Conservation (phyloP, 2,329 filamentous ascomycete species). For the Rachicladosporium sp. region DNA sequence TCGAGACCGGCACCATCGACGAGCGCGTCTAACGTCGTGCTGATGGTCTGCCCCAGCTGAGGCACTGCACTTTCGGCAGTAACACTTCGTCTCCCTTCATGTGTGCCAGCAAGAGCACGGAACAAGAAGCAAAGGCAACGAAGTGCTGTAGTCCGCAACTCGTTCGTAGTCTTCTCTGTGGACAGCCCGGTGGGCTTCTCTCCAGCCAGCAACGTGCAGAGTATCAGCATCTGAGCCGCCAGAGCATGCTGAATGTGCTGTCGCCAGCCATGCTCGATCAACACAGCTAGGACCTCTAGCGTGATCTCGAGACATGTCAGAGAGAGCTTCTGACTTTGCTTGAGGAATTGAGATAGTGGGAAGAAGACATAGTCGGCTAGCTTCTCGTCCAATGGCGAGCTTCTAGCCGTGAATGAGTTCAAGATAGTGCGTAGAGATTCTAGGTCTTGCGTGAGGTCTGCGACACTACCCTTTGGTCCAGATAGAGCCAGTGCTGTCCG, state of each 20-base stretch:
- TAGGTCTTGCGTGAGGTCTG: slow-evolving; percentile 37
- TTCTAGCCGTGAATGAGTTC: slow-evolving; percentile 15
- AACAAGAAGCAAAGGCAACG: slow-evolving; percentile 57
- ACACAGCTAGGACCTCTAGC: slow-evolving; percentile 59
- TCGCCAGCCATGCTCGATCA: slow-evolving; percentile 72
- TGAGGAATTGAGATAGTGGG: slow-evolving; percentile 75
- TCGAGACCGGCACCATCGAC: slow-evolving; percentile 49
- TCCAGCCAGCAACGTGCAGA: slow-evolving; percentile 70
- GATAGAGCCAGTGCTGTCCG: slow-evolving; percentile 41
- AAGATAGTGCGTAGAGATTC: slow-evolving; percentile 34
- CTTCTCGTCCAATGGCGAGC: slow-evolving; percentile 55
- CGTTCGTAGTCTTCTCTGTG: slow-evolving; percentile 50
- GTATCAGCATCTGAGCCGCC: slow-evolving; percentile 71
- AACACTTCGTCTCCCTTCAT: slow-evolving; percentile 36
- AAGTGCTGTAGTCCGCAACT: slow-evolving; percentile 61
- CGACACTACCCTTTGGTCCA: slow-evolving; percentile 31
- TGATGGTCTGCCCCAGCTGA: slow-evolving; percentile 69
- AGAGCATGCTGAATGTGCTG: slow-evolving; percentile 56
- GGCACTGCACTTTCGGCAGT: slow-evolving; percentile 52
- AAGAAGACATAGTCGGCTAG: slow-evolving; percentile 93
- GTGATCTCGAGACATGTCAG: slow-evolving; percentile 62
- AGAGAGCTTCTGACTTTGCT: slow-evolving; percentile 59
- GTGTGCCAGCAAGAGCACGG: slow-evolving; percentile 39
- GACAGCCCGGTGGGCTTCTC: slow-evolving; percentile 50
- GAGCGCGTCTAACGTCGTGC: slow-evolving; percentile 65